Evolutionary conservation across 352 stramenopile species (phyloP).

Genomic region (Globisporangium okanoganense): DNA sequence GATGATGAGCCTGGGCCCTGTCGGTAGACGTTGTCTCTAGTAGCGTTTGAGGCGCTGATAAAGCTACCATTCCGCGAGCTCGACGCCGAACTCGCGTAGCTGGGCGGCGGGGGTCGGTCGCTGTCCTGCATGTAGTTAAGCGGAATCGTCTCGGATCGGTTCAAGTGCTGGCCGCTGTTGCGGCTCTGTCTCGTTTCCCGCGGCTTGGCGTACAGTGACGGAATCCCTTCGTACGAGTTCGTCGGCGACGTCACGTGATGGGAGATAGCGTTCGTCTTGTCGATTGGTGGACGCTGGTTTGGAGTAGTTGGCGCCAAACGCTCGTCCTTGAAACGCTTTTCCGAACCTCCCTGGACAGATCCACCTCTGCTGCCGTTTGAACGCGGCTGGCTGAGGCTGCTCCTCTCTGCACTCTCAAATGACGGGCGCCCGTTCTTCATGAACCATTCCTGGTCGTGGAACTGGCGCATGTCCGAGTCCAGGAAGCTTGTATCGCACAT

Average conservation of each 20-base stretch:
- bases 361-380: background rate
- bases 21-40: background rate
- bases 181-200: constrained; percentile 1
- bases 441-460: constrained; percentile 58
- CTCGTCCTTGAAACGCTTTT: background rate
- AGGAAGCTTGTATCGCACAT: constrained; percentile 58
- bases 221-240: constrained; percentile 17
- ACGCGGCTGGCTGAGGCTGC: background rate
- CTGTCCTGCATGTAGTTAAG: background rate
- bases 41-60: background rate
- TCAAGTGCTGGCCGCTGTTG: background rate
- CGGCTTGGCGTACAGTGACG: constrained; percentile 15
- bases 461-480: constrained; percentile 68
- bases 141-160: constrained; percentile 12
- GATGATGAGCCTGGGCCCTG: constrained; percentile 4
- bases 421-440: constrained; percentile 15
- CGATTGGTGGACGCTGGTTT: background rate
- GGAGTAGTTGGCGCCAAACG: background rate
- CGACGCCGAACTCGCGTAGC: constrained; percentile 10
- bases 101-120: constrained; percentile 5
- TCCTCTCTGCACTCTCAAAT: background rate
- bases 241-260: constrained; percentile 17
- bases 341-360: background rate
- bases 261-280: background rate
- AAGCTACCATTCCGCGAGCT: constrained; percentile 1